A percentile compares a stretch with the other conserved stretches of the same genome.
phyloP scores from a whole-genome alignment of 1,139 yeast genomes.

The Scheffersomyces stambukii region DNA sequence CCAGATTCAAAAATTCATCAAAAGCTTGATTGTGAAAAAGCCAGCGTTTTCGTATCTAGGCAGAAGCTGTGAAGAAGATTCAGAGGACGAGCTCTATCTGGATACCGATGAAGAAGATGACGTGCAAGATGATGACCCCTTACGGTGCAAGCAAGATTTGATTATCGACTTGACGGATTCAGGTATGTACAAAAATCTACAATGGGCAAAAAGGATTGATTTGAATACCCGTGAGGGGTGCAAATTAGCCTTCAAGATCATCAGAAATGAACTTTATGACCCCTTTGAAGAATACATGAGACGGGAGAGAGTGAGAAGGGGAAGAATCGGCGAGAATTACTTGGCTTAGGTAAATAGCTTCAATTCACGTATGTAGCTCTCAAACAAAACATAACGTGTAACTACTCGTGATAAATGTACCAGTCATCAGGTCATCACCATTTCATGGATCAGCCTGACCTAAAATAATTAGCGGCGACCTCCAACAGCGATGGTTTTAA shows the following conservation, averaged over 20 bases:
- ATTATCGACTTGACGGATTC: slow-evolving; percentile 48
- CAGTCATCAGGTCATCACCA: slow-evolving; percentile 76
- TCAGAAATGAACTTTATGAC: slow-evolving; percentile 28
- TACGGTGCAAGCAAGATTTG: slow-evolving; percentile 19
- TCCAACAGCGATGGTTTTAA: slow-evolving; percentile 88
- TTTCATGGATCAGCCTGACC: slow-evolving; percentile 73
- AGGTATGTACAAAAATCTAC: slow-evolving; percentile 54
- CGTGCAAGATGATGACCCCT: slow-evolving; percentile 3
- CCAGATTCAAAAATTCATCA: slow-evolving; percentile 30
- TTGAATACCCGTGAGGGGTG: slow-evolving; percentile 27
- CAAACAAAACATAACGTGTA: no score
- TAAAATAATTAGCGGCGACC: slow-evolving; percentile 59
- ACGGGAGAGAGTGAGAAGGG: slow-evolving; percentile 37
- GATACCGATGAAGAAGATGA: slow-evolving; percentile 7
- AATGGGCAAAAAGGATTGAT: slow-evolving; percentile 49
- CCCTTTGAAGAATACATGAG: slow-evolving; percentile 26
- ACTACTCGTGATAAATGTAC: slow-evolving; percentile 46
- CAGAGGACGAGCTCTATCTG: slow-evolving; percentile 6
- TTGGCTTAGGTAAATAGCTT: slow-evolving; percentile 15
- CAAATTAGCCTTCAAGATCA: slow-evolving; percentile 26
- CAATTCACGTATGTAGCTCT: no score
- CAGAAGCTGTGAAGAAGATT: slow-evolving; percentile 5
- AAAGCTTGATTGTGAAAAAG: slow-evolving; percentile 13
- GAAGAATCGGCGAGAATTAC: slow-evolving; percentile 45
- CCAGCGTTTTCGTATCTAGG: no score